Conservation (phyloP, 495 filamentous ascomycete species). For the Neurospora sp. region DNA sequence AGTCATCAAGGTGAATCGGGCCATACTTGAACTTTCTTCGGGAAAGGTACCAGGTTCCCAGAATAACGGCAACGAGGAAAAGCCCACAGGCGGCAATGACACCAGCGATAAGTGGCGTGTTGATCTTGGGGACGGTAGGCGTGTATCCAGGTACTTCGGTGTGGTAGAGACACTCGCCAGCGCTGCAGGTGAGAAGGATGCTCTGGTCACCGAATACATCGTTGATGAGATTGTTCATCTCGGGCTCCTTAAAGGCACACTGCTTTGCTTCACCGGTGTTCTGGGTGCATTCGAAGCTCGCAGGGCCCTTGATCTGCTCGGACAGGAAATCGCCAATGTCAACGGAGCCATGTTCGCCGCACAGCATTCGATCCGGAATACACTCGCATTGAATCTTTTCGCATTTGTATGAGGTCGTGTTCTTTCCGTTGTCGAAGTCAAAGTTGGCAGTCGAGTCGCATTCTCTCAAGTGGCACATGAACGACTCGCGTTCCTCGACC, state of each 20-base stretch:
- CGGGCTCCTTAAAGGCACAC: slow-evolving; percentile 80
- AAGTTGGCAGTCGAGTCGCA: slow-evolving; percentile 64
- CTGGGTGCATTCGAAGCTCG: slow-evolving; percentile 64
- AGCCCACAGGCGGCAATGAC: slow-evolving; percentile 82
- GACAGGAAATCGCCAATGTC: slow-evolving; percentile 84
- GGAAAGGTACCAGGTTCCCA: slow-evolving; percentile 83
- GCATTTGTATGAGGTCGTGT: slow-evolving; percentile 76
- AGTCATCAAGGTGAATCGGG: slow-evolving; percentile 73
- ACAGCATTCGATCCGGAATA: slow-evolving; percentile 84
- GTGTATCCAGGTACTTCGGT: slow-evolving; percentile 88
- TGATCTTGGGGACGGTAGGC: slow-evolving; percentile 86
- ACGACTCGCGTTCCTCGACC: slow-evolving; percentile 88
- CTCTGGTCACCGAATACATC: slow-evolving; percentile 82
- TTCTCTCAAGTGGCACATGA: slow-evolving; percentile 82
- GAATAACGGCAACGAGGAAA: slow-evolving; percentile 76
- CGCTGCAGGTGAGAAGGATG: slow-evolving; percentile 70
- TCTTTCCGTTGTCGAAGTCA: slow-evolving; percentile 47
- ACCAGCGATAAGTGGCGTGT: slow-evolving; percentile 89
- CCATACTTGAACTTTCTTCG: slow-evolving; percentile 62
- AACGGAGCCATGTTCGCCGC: slow-evolving; percentile 80
- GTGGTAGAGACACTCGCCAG: slow-evolving; percentile 86
- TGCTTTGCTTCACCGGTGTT: slow-evolving; percentile 47
- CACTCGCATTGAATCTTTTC: slow-evolving; percentile 78
- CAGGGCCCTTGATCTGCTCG: slow-evolving; percentile 73
- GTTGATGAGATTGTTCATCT: slow-evolving; percentile 82